A percentile compares a stretch with the other conserved stretches of the same genome.
Conservation (phyloP, 1,284 basidiomycete species). For the Leccinum pallidistipes region DNA sequence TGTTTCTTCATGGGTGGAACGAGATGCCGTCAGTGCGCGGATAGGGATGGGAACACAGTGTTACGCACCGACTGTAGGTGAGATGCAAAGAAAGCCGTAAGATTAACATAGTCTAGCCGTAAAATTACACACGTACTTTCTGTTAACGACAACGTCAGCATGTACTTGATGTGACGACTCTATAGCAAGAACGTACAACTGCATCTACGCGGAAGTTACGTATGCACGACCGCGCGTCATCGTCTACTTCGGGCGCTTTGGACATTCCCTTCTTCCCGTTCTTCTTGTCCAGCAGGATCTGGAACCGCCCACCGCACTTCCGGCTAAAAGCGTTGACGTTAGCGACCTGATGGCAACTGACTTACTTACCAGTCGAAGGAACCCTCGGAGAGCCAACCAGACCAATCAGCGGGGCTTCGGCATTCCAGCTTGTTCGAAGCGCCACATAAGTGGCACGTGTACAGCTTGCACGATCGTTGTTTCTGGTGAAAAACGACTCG, state of each 20-base stretch:
- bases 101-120: not conserved
- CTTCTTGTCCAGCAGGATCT: conserved; percentile 27
- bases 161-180: not conserved
- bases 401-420: conserved; percentile 18
- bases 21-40: conserved; percentile 3
- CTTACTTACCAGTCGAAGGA: conserved; percentile 25
- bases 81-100: not conserved
- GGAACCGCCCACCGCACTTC: conserved; percentile 26
- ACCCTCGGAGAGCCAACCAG: conserved; percentile 28
- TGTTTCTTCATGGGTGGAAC: conserved; percentile 39
- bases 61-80: conserved; percentile 16
- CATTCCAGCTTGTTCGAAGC: conserved; percentile 22
- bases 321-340: conserved; percentile 8
- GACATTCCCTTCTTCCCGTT: conserved; percentile 8
- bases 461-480: conserved; percentile 20
- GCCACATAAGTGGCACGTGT: conserved; percentile 26
- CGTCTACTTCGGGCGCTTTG: conserved; percentile 19
- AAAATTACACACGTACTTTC: conserved; percentile 20
- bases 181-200: conserved; percentile 13
- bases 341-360: not conserved
- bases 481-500: conserved; percentile 27
- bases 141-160: conserved; percentile 11
- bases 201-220: conserved; percentile 28
- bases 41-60: not conserved
- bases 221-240: conserved; percentile 27